Evolutionary conservation across 1,139 yeast genomes (phyloP).

Genomic region (Geotrichum reessii): DNA sequence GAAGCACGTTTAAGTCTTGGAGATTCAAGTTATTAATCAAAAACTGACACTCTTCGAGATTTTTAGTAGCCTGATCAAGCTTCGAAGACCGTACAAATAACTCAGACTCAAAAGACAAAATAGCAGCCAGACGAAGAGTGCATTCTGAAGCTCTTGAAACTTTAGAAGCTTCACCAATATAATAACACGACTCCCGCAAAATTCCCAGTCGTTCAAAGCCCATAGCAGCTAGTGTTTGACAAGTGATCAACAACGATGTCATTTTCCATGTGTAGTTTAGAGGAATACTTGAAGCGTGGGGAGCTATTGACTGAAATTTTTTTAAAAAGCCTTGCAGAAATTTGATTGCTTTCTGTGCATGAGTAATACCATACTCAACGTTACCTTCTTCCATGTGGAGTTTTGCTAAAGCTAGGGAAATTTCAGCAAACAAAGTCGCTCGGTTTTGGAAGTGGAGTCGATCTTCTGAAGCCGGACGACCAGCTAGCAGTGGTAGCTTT

Average conservation of each 20-base stretch:
- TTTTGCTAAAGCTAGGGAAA: constrained; percentile 19
- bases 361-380: constrained; percentile 22
- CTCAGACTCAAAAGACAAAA: constrained; percentile 26
- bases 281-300: constrained; percentile 10
- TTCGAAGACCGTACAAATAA: constrained; percentile 24
- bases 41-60: constrained; percentile 25
- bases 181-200: constrained; percentile 24
- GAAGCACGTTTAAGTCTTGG: constrained; percentile 24
- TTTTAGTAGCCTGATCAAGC: constrained; percentile 23
- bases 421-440: constrained; percentile 20
- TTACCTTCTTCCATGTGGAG: constrained; percentile 20
- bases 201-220: constrained; percentile 27
- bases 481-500: constrained; percentile 18
- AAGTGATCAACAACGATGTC: constrained; percentile 22
- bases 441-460: constrained; percentile 22
- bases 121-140: constrained; percentile 21
- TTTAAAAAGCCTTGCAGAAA: constrained; percentile 24
- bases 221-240: constrained; percentile 22
- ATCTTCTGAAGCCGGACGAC: constrained; percentile 20
- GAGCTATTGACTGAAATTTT: constrained; percentile 14
- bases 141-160: constrained; percentile 22
- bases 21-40: constrained; percentile 21
- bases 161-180: constrained; percentile 26
- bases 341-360: constrained; percentile 21
- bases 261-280: constrained; percentile 19